phyloP scores from a whole-genome alignment of 768 basidiomycete genomes.

The Serendipita sp. region DNA sequence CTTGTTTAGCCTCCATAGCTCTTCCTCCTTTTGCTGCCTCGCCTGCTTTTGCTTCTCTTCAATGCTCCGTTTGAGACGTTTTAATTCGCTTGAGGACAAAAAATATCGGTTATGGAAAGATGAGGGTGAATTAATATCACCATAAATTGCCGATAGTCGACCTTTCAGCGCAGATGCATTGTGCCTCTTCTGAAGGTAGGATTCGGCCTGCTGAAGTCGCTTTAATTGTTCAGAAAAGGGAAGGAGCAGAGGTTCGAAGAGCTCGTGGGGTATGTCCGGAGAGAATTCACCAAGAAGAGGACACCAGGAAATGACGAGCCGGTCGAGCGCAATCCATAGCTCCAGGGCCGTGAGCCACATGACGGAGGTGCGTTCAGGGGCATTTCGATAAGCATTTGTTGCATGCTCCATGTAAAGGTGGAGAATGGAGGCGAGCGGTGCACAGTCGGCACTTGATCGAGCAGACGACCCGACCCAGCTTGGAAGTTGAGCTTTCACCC shows the following conservation, averaged over 20 bases:
- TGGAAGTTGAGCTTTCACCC: not conserved
- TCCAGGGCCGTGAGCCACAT: slow-evolving; percentile 31
- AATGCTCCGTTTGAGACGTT: slow-evolving; percentile 11
- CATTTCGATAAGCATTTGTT: not conserved
- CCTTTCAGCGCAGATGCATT: not conserved
- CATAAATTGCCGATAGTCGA: slow-evolving; percentile 21
- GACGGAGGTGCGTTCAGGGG: slow-evolving; percentile 15
- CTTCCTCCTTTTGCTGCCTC: slow-evolving; percentile 13
- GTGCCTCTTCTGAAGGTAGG: slow-evolving; percentile 21
- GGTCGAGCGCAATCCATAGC: slow-evolving; percentile 35
- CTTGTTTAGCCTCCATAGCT: slow-evolving; percentile 16
- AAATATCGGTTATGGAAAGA: slow-evolving; percentile 25
- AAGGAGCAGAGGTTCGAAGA: slow-evolving; percentile 29
- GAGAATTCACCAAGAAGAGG: slow-evolving; percentile 29
- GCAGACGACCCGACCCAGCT: not conserved
- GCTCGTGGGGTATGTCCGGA: slow-evolving; percentile 24
- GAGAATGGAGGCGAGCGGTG: not conserved
- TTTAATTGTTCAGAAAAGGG: slow-evolving; percentile 17
- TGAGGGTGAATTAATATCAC: slow-evolving; percentile 6
- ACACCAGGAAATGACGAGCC: slow-evolving; percentile 17
- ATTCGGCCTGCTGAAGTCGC: slow-evolving; percentile 17
- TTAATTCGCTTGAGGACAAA: slow-evolving; percentile 12
- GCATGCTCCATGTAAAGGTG: not conserved
- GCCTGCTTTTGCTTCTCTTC: slow-evolving; percentile 19
- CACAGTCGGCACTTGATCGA: not conserved